Percentiles rank a stretch among this genome's conserved stretches.
These are phyloP conservation scores for Boeremia exigua DNA, from an alignment of 2,329 filamentous ascomycete species.

Conservation along the genomic window DNA sequence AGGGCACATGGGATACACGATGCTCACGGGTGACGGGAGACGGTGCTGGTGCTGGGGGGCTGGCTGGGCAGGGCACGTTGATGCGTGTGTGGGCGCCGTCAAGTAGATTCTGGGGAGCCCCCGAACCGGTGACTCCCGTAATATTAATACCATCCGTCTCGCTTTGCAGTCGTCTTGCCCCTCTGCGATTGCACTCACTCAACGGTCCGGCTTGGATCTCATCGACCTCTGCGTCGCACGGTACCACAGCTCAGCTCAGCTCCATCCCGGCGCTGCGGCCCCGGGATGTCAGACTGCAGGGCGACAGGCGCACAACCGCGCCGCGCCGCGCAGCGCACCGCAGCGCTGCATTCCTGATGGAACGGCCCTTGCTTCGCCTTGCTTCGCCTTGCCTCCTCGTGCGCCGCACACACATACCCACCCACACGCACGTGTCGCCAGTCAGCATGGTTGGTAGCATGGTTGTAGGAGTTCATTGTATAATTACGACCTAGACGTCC, in stretches of 20 bases:
- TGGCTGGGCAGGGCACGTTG: neutral
- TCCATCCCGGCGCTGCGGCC: constrained; percentile 7
- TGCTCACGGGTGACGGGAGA: constrained; percentile 6
- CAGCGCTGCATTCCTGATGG: neutral
- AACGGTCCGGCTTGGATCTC: neutral
- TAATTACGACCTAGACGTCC: no score
- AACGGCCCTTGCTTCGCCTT: constrained; percentile 5
- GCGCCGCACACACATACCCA: neutral
- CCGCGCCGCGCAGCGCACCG: neutral
- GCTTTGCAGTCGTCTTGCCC: neutral
- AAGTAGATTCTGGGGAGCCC: constrained; percentile 15
- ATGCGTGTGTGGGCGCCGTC: constrained; percentile 11
- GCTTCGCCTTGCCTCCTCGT: neutral
- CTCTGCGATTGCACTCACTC: neutral
- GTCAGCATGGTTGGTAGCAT: no score
- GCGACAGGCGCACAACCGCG: constrained; percentile 1
- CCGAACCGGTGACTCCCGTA: constrained; percentile 24
- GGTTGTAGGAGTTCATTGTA: no score
- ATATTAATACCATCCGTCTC: constrained; percentile 33
- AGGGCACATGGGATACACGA: constrained; percentile 18
- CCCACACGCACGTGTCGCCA: neutral
- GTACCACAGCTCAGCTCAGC: neutral
- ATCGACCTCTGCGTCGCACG: neutral
- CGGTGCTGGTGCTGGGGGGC: no score
- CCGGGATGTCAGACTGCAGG: constrained; percentile 11